phyloP scores from a whole-genome alignment of 202 grass and related monocot species.

The Setaria viridis region DNA sequence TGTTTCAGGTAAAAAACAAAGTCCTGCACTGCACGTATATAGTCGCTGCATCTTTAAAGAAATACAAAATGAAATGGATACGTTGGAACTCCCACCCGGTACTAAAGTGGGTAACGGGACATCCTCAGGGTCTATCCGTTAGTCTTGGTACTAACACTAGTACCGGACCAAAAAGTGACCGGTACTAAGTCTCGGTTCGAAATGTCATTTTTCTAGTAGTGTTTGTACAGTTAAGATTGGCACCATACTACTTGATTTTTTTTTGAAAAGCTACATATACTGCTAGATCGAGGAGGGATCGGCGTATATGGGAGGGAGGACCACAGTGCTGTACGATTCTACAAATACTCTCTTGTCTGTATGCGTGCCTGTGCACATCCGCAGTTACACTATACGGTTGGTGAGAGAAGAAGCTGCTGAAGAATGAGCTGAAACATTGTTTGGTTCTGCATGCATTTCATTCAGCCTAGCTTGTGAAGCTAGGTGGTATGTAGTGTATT shows the following conservation, averaged over 20 bases:
- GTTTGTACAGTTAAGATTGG: not conserved
- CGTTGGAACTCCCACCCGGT: no score
- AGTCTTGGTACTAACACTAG: no score
- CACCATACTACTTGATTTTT: no score
- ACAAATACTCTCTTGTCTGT: not conserved
- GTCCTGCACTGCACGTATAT: no score
- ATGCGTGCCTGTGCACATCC: constrained; percentile 44
- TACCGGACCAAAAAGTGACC: no score
- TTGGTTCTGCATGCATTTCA: constrained; percentile 22
- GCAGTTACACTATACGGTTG: constrained; percentile 46
- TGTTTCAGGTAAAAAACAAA: not conserved
- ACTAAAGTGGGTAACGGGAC: no score
- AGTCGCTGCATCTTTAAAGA: not conserved
- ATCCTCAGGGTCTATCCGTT: no score
- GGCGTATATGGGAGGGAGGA: not conserved
- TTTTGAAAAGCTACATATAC: not conserved
- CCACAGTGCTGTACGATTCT: constrained; percentile 9
- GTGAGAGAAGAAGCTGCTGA: constrained; percentile 45
- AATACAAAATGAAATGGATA: no score
- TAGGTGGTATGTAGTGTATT: constrained; percentile 36
- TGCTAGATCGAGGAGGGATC: not conserved
- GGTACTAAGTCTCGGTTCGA: no score
- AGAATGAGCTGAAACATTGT: constrained; percentile 26
- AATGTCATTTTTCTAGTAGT: no score
- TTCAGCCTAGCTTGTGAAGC: constrained; percentile 6